Conservation (phyloP, 805 yeast species). For the Lipomyces japonicus region DNA sequence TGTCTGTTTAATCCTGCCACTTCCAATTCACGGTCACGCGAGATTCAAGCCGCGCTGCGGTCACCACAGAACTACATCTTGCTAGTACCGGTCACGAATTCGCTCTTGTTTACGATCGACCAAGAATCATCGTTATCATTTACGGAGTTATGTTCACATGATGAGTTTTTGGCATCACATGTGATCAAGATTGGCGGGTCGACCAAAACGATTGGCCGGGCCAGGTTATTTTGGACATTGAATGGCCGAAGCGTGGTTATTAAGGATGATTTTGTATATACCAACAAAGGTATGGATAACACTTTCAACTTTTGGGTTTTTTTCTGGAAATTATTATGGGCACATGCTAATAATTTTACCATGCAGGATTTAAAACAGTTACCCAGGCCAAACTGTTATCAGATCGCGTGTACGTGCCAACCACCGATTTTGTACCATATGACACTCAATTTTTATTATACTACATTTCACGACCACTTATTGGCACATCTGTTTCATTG, state of each 20-base stretch:
- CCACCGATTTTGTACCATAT: slow-evolving; percentile 21
- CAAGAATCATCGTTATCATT: slow-evolving; percentile 40
- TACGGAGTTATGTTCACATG: slow-evolving; percentile 52
- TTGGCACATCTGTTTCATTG: slow-evolving; percentile 23
- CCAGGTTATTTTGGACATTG: slow-evolving; percentile 50
- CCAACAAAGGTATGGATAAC: slow-evolving; percentile 52
- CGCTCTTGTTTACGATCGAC: slow-evolving; percentile 43
- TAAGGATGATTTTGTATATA: slow-evolving; percentile 51
- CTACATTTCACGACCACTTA: slow-evolving; percentile 27
- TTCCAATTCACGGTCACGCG: slow-evolving; percentile 20
- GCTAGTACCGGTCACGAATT: slow-evolving; percentile 56
- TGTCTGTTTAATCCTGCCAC: slow-evolving; percentile 24
- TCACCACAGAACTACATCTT: slow-evolving; percentile 52
- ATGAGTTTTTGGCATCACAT: slow-evolving; percentile 62
- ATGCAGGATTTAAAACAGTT: slow-evolving; percentile 19
- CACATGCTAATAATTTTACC: not conserved
- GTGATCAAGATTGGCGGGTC: slow-evolving; percentile 43
- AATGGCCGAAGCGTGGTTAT: slow-evolving; percentile 55
- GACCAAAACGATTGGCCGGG: slow-evolving; percentile 32
- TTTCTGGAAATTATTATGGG: no score
- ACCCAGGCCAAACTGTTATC: slow-evolving; percentile 55
- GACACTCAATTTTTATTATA: slow-evolving; percentile 17
- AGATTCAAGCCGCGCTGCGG: slow-evolving; percentile 19
- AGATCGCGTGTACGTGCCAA: slow-evolving; percentile 54
- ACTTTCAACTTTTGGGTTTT: not conserved